Percentiles rank a stretch among this genome's conserved stretches.
These are phyloP conservation scores for Carallia pectinifolia DNA, from an alignment of 345 rosid genomes.

Conservation along the genomic window DNA sequence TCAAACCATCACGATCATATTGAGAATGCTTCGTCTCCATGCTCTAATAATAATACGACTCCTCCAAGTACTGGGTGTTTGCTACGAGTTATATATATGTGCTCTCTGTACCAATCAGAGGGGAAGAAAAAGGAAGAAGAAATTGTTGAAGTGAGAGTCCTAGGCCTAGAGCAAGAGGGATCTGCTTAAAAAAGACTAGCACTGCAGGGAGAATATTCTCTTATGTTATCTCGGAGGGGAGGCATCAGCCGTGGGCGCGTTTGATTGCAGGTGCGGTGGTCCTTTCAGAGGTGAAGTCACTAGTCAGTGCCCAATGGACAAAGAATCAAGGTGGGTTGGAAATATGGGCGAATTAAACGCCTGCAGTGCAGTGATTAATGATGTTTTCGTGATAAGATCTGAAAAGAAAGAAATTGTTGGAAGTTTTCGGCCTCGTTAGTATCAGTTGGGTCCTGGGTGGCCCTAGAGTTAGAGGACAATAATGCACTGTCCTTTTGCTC, in stretches of 20 bases:
- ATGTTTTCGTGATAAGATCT: constrained; percentile 13
- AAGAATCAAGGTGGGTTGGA: background rate
- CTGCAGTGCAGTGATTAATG: constrained; percentile 11
- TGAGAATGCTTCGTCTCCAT: constrained; percentile 20
- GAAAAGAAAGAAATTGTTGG: background rate
- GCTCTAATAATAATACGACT: background rate
- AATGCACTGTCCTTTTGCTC: no score
- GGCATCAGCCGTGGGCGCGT: no score
- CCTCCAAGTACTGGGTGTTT: background rate
- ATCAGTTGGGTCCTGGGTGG: no score
- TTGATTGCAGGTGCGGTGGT: background rate
- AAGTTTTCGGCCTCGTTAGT: no score
- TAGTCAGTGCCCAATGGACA: background rate
- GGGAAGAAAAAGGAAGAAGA: background rate
- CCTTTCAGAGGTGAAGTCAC: background rate
- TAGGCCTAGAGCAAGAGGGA: background rate
- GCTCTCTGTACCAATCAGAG: background rate
- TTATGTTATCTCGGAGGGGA: no score
- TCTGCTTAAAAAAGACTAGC: background rate
- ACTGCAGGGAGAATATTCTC: background rate
- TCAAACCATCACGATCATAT: background rate
- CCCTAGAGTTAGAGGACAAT: no score
- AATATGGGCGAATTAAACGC: constrained; percentile 1
- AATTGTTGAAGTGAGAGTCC: background rate
- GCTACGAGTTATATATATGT: background rate